phyloP scores from a whole-genome alignment of 1,284 basidiomycete genomes.

The Leccinum pachyderme region DNA sequence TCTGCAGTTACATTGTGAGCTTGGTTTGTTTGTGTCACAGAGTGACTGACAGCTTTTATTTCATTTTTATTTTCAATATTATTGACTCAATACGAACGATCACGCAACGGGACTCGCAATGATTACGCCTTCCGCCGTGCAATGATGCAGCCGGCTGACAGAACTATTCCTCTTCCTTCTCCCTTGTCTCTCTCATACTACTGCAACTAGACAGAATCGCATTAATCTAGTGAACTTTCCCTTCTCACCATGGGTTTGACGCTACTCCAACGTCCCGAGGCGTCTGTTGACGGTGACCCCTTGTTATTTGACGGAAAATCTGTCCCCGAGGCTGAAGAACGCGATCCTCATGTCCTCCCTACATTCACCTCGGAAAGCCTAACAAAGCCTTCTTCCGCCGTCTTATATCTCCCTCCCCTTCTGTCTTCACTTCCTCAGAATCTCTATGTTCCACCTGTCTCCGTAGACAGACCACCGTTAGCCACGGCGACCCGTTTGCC shows the following conservation, averaged over 20 bases:
- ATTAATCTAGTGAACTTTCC: not conserved
- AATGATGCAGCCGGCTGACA: not conserved
- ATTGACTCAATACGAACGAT: too few relatives aligned
- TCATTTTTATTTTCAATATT: too few relatives aligned
- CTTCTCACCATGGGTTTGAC: constrained; percentile 30
- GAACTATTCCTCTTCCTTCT: not conserved
- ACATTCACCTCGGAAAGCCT: constrained; percentile 44
- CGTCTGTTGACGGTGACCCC: constrained; percentile 6
- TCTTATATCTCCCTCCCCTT: constrained; percentile 79
- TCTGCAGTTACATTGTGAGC: too few relatives aligned
- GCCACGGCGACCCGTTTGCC: constrained; percentile 76
- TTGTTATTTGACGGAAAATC: not conserved
- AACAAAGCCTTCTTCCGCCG: constrained; percentile 42
- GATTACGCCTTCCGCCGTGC: constrained; percentile 14
- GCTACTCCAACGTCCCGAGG: constrained; percentile 32
- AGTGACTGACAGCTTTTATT: constrained; percentile 2
- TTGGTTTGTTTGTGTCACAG: too few relatives aligned
- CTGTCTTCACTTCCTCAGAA: constrained; percentile 66
- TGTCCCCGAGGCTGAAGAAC: constrained; percentile 10
- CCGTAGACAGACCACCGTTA: constrained; percentile 41
- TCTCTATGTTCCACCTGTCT: constrained; percentile 28
- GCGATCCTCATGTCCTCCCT: constrained; percentile 62
- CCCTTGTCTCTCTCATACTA: not conserved
- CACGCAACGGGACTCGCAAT: constrained; percentile 27
- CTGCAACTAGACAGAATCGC: constrained; percentile 9